These are phyloP conservation scores for Ochetophila trinervis DNA, from an alignment of 306 rosid species.

Conservation along the genomic window DNA sequence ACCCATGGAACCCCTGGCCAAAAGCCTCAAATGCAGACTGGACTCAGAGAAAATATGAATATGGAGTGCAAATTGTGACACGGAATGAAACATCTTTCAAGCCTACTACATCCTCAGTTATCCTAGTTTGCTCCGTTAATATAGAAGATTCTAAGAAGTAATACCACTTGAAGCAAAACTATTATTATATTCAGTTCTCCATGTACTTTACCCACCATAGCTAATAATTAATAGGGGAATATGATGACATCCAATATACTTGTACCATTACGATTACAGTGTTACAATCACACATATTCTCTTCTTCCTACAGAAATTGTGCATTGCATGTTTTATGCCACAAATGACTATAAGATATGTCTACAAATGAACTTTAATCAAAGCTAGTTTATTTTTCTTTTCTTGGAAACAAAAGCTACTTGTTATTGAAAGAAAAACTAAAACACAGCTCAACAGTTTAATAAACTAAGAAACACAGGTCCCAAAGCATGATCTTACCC, in stretches of 20 bases:
- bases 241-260: background rate
- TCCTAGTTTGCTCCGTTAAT: background rate
- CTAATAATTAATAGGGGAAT: background rate
- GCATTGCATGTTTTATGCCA: background rate
- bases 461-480: no score
- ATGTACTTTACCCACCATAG: background rate
- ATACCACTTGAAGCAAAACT: background rate
- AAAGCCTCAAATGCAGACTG: no score
- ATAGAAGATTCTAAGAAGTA: slow-evolving; percentile 4
- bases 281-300: background rate
- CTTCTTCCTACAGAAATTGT: background rate
- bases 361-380: no score
- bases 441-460: background rate
- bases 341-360: background rate
- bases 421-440: background rate
- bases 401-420: no score
- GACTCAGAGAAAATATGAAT: no score
- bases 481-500: slow-evolving; percentile 49
- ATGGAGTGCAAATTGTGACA: no score
- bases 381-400: no score
- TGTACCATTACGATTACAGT: background rate
- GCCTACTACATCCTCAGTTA: background rate
- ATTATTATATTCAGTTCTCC: background rate
- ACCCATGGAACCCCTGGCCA: no score
- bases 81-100: no score